Base-by-base conservation (phyloP, 2,329 filamentous ascomycete genomes). In the Fusarium chlamydosporum region DNA sequence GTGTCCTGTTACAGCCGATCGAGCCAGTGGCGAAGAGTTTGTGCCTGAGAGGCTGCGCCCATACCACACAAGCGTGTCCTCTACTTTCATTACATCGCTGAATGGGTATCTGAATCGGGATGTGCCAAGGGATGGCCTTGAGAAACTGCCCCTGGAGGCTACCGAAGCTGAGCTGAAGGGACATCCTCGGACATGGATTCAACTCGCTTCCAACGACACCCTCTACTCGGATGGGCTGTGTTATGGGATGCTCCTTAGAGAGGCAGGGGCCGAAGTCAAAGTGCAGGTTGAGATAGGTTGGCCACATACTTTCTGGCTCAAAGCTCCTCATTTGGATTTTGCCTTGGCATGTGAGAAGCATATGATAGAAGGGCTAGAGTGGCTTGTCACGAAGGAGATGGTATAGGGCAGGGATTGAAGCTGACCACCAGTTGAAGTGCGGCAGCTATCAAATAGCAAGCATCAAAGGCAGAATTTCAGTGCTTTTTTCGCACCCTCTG, bases 241-340 rank as follows among this genome's bases (percentile, higher is more conserved):
- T 65, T 85, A 85, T 69, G 83, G 80, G 6, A 80, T 80, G 71
- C 72, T 77, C 4, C 71, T 86, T 60, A 75, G 72, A 40, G 72
- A 77, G 13, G 78, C 76, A 6, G 81, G 80, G 12, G 77, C 80
- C 1, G 77, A 81, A 13, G 80, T 84, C 0, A 77, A 72, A 57
- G 70, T 83, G 8, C 79, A 82, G 66, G 77, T 85, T 3, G 77
- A 84, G 29, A 62, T 71, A 55, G 83, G 83, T 10, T 85, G 80
- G 78, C 83, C 84, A 18, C 84, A 86, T 76, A 86, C 84, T 9
- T 86, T 84, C 69, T 86, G 84, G 84, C 71, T 86, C 59, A 82
- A 74, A 79, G 71, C 79, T 20, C 83, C 81, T 34, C 74, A 79
- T 57, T 68, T 84, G 69, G 71, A 78, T 13, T 75, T 77, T 67